phyloP scores from a whole-genome alignment of 257 asterid genomes.

The Rhazya stricta region DNA sequence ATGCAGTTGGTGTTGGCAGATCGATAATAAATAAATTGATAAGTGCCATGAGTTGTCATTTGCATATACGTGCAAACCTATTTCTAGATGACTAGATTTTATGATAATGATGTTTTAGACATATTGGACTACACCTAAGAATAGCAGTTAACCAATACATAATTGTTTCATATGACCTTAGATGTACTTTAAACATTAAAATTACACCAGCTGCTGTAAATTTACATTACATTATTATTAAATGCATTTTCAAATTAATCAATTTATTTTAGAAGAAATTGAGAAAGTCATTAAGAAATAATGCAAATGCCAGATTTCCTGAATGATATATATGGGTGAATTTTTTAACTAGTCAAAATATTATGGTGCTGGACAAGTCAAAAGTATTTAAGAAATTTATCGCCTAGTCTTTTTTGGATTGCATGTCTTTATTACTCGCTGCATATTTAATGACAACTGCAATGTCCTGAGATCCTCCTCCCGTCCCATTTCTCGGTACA shows the following conservation, averaged over 20 bases:
- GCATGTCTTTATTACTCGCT: background rate
- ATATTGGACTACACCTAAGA: background rate
- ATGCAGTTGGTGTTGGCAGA: constrained; percentile 61
- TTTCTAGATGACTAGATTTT: constrained; percentile 5
- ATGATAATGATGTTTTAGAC: constrained; percentile 1
- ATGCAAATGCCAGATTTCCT: too few species aligned
- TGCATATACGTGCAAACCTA: constrained; percentile 26
- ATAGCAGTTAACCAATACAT: background rate
- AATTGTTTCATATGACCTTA: too few species aligned
- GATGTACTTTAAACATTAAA: background rate
- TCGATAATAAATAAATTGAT: constrained; percentile 41
- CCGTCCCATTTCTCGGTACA: background rate
- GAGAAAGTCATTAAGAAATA: too few species aligned
- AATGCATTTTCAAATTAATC: background rate
- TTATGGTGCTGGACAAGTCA: background rate
- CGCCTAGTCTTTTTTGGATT: background rate
- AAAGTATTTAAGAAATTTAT: too few species aligned
- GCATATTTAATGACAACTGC: background rate
- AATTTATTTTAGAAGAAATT: too few species aligned
- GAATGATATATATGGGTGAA: too few species aligned
- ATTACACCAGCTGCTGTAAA: background rate
- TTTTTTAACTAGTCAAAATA: constrained; percentile 17
- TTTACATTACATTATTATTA: background rate
- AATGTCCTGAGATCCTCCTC: background rate
- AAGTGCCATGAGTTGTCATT: constrained; percentile 39